Evolutionary conservation across 139 green algal species (phyloP).

Genomic region (Chlorella sp.): DNA sequence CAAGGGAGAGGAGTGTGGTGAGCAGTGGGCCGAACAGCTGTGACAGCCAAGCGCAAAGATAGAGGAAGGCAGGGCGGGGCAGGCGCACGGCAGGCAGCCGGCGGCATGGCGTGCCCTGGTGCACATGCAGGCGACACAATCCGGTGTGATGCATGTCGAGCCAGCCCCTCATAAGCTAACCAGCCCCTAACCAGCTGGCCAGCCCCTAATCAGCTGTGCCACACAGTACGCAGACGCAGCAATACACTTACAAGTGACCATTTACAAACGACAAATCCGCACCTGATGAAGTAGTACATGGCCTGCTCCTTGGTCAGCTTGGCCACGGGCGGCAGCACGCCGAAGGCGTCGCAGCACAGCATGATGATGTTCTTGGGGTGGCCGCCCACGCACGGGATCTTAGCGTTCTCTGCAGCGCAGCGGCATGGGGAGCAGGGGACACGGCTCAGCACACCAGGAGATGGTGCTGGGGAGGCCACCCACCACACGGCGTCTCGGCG

Average conservation of each 20-base stretch:
- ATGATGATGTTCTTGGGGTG: slow-evolving; percentile 95
- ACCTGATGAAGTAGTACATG: slow-evolving; percentile 74
- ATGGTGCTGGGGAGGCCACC: too few species aligned
- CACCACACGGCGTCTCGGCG: too few species aligned
- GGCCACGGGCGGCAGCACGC: slow-evolving; percentile 90
- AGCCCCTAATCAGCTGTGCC: too few species aligned
- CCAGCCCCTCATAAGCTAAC: too few species aligned
- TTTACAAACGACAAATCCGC: neutral
- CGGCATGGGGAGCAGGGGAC: neutral
- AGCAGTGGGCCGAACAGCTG: neutral
- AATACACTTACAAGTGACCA: neutral
- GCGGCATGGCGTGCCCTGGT: too few species aligned
- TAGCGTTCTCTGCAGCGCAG: slow-evolving; percentile 69
- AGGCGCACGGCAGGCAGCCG: too few species aligned
- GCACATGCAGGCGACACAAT: too few species aligned
- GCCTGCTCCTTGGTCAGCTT: slow-evolving; percentile 88
- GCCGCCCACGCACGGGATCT: slow-evolving; percentile 86
- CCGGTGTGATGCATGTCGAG: too few species aligned
- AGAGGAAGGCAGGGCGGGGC: too few species aligned
- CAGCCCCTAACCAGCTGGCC: too few species aligned
- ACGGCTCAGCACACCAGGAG: too few species aligned
- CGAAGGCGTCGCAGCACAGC: slow-evolving; percentile 92
- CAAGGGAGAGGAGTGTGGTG: neutral
- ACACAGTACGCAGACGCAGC: neutral
- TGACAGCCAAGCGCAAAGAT: too few species aligned